Evolutionary conservation across 805 yeast genomes (phyloP).

Genomic region (Suhomyces prunicola): DNA sequence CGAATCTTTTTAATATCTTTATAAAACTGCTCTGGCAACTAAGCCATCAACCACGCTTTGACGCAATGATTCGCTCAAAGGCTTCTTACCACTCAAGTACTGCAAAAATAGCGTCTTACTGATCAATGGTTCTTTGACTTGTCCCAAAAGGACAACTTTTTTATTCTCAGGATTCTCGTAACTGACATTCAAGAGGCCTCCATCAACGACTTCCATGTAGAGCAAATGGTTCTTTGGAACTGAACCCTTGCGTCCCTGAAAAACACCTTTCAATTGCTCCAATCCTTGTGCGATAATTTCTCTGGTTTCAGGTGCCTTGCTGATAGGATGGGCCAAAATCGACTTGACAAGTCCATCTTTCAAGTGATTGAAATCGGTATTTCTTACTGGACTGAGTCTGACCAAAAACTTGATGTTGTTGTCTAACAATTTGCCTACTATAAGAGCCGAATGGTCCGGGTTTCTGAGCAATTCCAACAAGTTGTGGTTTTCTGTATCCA

Average conservation of each 20-base stretch:
- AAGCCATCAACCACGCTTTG: conserved; percentile 40
- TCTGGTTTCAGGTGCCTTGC: conserved; percentile 38
- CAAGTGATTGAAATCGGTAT: conserved; percentile 86
- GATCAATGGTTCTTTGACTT: conserved; percentile 57
- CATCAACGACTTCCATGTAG: conserved; percentile 51
- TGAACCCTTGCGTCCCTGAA: conserved; percentile 58
- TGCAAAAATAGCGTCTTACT: conserved; percentile 68
- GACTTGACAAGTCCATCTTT: conserved; percentile 87
- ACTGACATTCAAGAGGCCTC: conserved; percentile 19
- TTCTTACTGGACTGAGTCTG: conserved; percentile 80
- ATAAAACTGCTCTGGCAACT: neutral
- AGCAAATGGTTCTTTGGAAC: conserved; percentile 74
- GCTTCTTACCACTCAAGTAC: conserved; percentile 68
- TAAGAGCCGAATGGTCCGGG: conserved; percentile 46
- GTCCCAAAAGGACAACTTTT: conserved; percentile 46
- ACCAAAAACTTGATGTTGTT: conserved; percentile 62
- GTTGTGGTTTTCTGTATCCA: conserved; percentile 5
- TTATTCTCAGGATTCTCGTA: conserved; percentile 32
- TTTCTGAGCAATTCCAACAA: conserved; percentile 39
- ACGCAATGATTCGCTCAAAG: conserved; percentile 57
- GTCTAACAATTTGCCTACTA: conserved; percentile 57
- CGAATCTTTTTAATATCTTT: neutral
- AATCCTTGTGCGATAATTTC: conserved; percentile 54
- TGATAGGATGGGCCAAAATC: conserved; percentile 61
- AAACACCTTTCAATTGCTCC: conserved; percentile 59